A percentile compares a stretch with the other conserved stretches of the same genome.
Conservation (phyloP, 306 rosid species). For the Trichosanthes cucumerina region DNA sequence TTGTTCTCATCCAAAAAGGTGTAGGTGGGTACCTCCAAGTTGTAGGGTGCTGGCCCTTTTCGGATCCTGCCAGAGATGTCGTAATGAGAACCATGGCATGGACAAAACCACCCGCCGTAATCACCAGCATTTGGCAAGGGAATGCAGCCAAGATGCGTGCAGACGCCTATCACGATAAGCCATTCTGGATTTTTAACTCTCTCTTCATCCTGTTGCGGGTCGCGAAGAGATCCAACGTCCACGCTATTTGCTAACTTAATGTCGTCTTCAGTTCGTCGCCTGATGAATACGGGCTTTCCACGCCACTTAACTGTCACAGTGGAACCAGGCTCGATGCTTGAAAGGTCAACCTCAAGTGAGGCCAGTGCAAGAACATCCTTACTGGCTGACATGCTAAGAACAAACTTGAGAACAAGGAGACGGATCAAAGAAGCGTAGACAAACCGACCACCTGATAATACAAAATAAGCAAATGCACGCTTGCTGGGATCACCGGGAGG, state of each 20-base stretch:
- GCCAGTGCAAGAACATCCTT: constrained; percentile 92
- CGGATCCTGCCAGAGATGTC: constrained; percentile 79
- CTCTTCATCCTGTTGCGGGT: constrained; percentile 54
- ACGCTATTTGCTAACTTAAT: constrained; percentile 65
- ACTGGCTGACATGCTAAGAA: constrained; percentile 82
- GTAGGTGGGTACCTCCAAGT: constrained; percentile 81
- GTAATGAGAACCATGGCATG: constrained; percentile 86
- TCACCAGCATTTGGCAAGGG: constrained; percentile 91
- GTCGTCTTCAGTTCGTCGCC: constrained; percentile 74
- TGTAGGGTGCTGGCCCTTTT: constrained; percentile 85
- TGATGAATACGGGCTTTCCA: constrained; percentile 85
- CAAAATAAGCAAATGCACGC: constrained; percentile 86
- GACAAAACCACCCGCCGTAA: constrained; percentile 87
- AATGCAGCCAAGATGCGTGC: constrained; percentile 87
- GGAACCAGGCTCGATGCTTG: constrained; percentile 67
- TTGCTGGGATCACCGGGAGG: constrained; percentile 92
- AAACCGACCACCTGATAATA: constrained; percentile 73
- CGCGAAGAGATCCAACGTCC: constrained; percentile 65
- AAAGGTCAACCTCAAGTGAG: constrained; percentile 74
- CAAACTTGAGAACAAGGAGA: constrained; percentile 72
- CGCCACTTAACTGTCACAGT: constrained; percentile 90
- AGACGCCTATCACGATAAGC: constrained; percentile 73
- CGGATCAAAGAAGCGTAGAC: constrained; percentile 69
- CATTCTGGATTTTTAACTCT: constrained; percentile 85
- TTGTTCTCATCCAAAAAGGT: constrained; percentile 57